These are phyloP conservation scores for Sextonia rubra DNA, from an alignment of 164 flowering plant genomes.

Conservation along the genomic window DNA sequence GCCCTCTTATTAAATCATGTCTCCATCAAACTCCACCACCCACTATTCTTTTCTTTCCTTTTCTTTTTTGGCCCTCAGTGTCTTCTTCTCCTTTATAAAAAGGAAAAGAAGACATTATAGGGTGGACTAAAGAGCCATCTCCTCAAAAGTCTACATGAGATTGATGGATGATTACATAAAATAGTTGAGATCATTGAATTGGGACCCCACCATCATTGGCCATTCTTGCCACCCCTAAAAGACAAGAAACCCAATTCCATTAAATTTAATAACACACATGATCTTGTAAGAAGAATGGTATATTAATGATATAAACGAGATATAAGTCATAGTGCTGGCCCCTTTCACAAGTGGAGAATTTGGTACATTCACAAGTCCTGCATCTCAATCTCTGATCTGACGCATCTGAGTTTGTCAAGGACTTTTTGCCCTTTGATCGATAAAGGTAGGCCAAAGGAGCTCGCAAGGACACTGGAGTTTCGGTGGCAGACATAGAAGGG, in stretches of 20 bases:
- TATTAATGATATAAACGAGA: neutral
- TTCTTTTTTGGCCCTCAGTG: neutral
- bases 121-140: neutral
- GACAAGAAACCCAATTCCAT: neutral
- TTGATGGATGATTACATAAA: slow-evolving; percentile 1
- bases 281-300: neutral
- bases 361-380: neutral
- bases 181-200: slow-evolving; percentile 4
- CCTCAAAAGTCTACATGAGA: slow-evolving; percentile 7
- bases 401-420: no score
- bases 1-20: neutral
- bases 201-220: slow-evolving; percentile 1
- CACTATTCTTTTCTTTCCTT: no score
- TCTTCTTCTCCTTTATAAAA: neutral
- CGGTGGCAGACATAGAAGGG: no score
- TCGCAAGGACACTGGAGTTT: no score
- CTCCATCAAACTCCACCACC: neutral
- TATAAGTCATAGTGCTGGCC: neutral
- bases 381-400: no score
- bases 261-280: no score
- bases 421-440: no score
- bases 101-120: neutral
- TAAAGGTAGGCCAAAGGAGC: no score
- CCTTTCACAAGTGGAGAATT: neutral
- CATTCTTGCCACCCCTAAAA: neutral